A percentile compares a stretch with the other conserved stretches of the same genome.
These are phyloP conservation scores for Kingdonia uniflora DNA, from an alignment of 164 flowering plant genomes.

Conservation along the genomic window DNA sequence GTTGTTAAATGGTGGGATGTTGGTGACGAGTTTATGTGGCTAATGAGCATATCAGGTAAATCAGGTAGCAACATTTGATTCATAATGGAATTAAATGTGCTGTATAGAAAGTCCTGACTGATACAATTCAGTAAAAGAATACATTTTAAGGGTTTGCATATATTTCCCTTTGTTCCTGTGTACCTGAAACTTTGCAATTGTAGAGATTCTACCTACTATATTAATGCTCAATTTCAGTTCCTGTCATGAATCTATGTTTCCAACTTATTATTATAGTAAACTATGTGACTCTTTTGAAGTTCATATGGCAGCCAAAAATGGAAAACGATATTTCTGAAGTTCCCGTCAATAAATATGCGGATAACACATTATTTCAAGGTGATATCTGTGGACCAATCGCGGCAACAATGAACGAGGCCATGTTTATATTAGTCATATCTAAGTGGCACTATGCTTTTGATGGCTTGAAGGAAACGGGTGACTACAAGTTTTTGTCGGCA, in stretches of 20 bases:
- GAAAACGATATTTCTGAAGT: constrained; percentile 22
- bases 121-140: too few relatives aligned
- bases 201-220: too few relatives aligned
- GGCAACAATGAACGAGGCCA: constrained; percentile 73
- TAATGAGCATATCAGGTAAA: too few relatives aligned
- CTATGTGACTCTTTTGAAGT: not conserved
- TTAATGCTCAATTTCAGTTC: too few relatives aligned
- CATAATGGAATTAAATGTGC: too few relatives aligned
- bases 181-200: too few relatives aligned
- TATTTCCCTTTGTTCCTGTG: too few relatives aligned
- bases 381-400: constrained; percentile 90
- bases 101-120: too few relatives aligned
- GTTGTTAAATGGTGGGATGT: too few relatives aligned
- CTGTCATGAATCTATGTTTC: not conserved
- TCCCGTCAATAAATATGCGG: constrained; percentile 21
- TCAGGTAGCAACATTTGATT: too few relatives aligned
- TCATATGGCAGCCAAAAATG: constrained; percentile 26
- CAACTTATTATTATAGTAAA: not conserved
- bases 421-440: constrained; percentile 66
- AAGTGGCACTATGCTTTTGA: constrained; percentile 86
- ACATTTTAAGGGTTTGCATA: too few relatives aligned
- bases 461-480: constrained; percentile 69
- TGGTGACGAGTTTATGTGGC: too few relatives aligned
- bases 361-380: constrained; percentile 47
- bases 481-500: constrained; percentile 66